These are phyloP conservation scores for Xylariomycetidae sp. DNA, from an alignment of 2,329 filamentous ascomycete species.

Conservation along the genomic window DNA sequence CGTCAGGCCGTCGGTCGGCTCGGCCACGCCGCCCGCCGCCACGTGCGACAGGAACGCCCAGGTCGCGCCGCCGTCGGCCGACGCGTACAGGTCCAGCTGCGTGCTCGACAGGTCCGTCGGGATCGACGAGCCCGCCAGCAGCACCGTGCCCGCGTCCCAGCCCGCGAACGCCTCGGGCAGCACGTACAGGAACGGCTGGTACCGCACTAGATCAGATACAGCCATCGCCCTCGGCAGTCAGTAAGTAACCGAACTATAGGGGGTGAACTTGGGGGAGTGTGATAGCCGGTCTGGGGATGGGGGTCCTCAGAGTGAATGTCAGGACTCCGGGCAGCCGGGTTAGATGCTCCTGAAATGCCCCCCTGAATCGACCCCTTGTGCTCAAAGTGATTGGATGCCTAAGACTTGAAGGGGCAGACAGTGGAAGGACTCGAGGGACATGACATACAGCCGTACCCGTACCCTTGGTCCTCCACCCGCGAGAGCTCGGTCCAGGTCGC, in stretches of 20 bases:
- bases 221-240: too few species aligned
- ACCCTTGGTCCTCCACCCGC: constrained; percentile 57
- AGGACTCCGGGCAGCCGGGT: too few species aligned
- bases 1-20: constrained; percentile 59
- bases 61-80: constrained; percentile 52
- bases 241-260: too few species aligned
- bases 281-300: too few species aligned
- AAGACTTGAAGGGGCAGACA: too few species aligned
- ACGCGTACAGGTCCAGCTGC: constrained; percentile 66
- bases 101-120: constrained; percentile 56
- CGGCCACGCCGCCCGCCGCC: constrained; percentile 57
- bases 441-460: constrained; percentile 60
- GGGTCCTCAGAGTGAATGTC: too few species aligned
- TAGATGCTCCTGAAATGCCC: too few species aligned
- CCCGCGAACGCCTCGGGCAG: constrained; percentile 53
- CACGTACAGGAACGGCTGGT: constrained; percentile 65
- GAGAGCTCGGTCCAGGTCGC: constrained; percentile 60
- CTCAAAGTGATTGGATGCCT: too few species aligned
- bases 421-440: too few species aligned
- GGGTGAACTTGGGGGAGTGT: too few species aligned
- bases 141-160: constrained; percentile 58
- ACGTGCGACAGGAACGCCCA: constrained; percentile 67
- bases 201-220: too few species aligned
- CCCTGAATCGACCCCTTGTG: too few species aligned
- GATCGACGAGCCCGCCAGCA: constrained; percentile 58